Conservation (phyloP, 73 alveolate species). For the Tetrahymena elliotti region DNA sequence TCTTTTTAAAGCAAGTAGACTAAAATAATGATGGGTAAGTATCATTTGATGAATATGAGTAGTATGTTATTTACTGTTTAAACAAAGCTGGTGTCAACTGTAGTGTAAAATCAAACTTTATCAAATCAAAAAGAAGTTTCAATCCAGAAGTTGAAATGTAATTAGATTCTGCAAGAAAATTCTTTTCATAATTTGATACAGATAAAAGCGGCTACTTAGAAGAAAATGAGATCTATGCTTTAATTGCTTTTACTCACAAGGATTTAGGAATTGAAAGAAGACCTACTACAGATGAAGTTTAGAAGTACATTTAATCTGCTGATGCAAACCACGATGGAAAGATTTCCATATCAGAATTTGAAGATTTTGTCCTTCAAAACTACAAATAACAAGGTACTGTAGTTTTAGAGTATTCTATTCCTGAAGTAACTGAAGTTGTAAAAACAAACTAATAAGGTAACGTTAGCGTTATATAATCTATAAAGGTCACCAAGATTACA, state of each 20-base stretch:
- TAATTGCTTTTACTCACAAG: conserved; percentile 23
- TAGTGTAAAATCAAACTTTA: not conserved
- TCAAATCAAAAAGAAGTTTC: not conserved
- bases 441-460: not conserved
- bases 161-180: conserved; percentile 23
- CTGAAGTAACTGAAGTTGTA: not conserved
- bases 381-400: not conserved
- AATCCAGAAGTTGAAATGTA: conserved; percentile 17
- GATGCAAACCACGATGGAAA: conserved; percentile 38
- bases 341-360: conserved; percentile 25
- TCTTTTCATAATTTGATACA: conserved; percentile 29
- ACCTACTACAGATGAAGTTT: conserved; percentile 36
- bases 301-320: conserved; percentile 28
- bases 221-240: conserved; percentile 38
- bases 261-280: conserved; percentile 16
- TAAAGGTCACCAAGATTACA: not conserved
- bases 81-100: not conserved
- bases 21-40: not conserved
- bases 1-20: not conserved
- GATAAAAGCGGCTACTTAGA: conserved; percentile 31
- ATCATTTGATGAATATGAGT: not conserved
- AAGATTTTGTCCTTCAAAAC: conserved; percentile 24
- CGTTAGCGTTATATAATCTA: not conserved
- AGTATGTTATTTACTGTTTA: not conserved
- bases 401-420: not conserved